A percentile compares a stretch with the other conserved stretches of the same genome.
Evolutionary conservation across 805 yeast species (phyloP).

Genomic region (Wickerhamiella vanderwaltii): DNA sequence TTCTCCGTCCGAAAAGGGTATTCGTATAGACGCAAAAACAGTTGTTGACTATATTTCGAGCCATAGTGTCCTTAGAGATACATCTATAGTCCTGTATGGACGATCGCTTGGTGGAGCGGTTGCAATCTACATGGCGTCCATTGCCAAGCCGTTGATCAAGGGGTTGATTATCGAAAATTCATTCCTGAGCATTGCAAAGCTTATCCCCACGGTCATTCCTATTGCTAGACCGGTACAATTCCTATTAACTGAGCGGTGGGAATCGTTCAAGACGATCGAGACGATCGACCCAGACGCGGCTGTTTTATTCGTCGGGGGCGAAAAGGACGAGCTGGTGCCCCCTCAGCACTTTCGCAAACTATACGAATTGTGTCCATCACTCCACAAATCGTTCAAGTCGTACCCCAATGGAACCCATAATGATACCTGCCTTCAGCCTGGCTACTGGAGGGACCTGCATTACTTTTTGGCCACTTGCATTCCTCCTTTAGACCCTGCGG

Average conservation of each 20-base stretch:
- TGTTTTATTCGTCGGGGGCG: conserved; percentile 57
- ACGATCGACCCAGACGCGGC: conserved; percentile 45
- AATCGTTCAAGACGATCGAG: conserved; percentile 50
- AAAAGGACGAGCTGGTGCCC: conserved; percentile 82
- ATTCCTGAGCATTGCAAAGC: conserved; percentile 59
- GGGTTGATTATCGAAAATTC: conserved; percentile 80
- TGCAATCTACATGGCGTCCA: conserved; percentile 66
- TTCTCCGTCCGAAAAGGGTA: conserved; percentile 58
- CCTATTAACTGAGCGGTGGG: conserved; percentile 73
- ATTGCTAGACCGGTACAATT: conserved; percentile 33
- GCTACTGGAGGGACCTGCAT: conserved; percentile 62
- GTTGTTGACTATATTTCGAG: conserved; percentile 46
- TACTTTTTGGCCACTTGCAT: conserved; percentile 34
- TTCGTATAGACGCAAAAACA: conserved; percentile 71
- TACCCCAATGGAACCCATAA: conserved; percentile 64
- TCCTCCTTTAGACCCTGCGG: neutral
- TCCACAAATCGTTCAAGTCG: conserved; percentile 39
- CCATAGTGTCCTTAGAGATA: conserved; percentile 41
- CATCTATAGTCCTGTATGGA: conserved; percentile 63
- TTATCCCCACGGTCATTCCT: conserved; percentile 31
- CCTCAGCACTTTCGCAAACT: conserved; percentile 64
- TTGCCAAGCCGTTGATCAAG: conserved; percentile 37
- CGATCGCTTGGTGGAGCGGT: conserved; percentile 94
- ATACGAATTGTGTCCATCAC: conserved; percentile 40
- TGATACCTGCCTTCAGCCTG: conserved; percentile 63